phyloP scores from a whole-genome alignment of 139 green algal genomes.

The Desmodesmus armatus region DNA sequence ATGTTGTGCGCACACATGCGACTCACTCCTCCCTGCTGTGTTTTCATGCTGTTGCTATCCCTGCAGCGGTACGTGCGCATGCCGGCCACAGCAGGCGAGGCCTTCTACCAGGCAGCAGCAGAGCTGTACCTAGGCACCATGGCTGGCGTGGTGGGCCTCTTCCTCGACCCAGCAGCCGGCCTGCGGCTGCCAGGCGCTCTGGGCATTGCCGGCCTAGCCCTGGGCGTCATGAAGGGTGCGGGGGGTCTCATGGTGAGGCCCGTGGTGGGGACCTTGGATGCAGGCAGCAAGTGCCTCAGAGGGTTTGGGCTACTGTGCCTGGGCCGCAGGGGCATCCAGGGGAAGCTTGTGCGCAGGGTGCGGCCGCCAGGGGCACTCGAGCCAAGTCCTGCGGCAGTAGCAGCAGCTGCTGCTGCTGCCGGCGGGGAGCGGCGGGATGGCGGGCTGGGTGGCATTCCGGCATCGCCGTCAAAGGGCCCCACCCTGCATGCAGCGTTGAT shows the following conservation, averaged over 20 bases:
- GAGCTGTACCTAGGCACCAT: conserved; percentile 71
- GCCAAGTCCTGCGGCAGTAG: conserved; percentile 38
- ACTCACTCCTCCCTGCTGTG: no score
- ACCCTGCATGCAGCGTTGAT: conserved; percentile 15
- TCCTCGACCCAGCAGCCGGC: conserved; percentile 76
- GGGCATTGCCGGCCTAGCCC: conserved; percentile 52
- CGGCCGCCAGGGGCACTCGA: conserved; percentile 66
- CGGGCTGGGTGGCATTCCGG: not conserved
- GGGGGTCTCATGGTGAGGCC: conserved; percentile 73
- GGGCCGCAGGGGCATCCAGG: conserved; percentile 85
- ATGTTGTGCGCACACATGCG: no score
- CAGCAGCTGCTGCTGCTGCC: conserved; percentile 36
- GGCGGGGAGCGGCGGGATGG: conserved; percentile 4
- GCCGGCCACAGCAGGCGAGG: conserved; percentile 76
- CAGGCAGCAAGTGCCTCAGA: conserved; percentile 63
- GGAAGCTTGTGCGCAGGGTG: conserved; percentile 80
- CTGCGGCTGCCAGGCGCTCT: conserved; percentile 31
- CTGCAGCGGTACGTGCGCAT: conserved; percentile 69
- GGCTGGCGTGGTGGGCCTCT: conserved; percentile 58
- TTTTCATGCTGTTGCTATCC: not conserved
- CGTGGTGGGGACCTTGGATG: conserved; percentile 71
- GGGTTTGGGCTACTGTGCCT: conserved; percentile 80
- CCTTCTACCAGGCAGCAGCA: conserved; percentile 56
- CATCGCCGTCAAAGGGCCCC: no score
- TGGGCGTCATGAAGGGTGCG: conserved; percentile 76